Conservation (phyloP, 1,284 basidiomycete genomes). For the Apiotrichum porosum region DNA sequence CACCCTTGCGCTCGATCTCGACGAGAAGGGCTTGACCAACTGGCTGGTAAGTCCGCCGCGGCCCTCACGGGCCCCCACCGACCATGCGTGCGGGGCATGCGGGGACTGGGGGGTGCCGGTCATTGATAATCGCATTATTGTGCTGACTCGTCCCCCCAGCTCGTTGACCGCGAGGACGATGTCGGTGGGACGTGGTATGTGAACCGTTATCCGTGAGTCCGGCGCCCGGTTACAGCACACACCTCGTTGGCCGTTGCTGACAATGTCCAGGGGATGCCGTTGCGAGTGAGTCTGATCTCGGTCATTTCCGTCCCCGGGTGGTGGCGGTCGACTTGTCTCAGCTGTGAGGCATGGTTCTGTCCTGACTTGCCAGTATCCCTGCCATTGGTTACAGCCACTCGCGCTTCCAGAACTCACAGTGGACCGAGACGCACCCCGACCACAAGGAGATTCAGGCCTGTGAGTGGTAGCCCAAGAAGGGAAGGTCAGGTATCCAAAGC, state of each 20-base stretch:
- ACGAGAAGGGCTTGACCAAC: conserved; percentile 11
- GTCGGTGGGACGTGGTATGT: conserved; percentile 16
- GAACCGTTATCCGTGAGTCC: conserved; percentile 13
- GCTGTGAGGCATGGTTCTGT: too few species aligned
- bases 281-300: conserved; percentile 3
- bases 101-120: too few species aligned
- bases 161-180: conserved; percentile 9
- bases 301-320: neutral
- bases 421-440: conserved; percentile 16
- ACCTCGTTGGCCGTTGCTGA: neutral
- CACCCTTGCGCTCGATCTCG: conserved; percentile 14
- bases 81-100: too few species aligned
- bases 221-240: too few species aligned
- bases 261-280: conserved; percentile 1
- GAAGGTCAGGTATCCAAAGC: too few species aligned
- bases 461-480: neutral
- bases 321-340: too few species aligned
- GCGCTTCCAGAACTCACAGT: conserved; percentile 13
- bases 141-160: too few species aligned
- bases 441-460: conserved; percentile 15
- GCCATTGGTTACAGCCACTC: conserved; percentile 16
- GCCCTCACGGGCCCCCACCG: too few species aligned
- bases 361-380: conserved; percentile 2
- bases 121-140: too few species aligned
- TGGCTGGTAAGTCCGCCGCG: conserved; percentile 14